Conservation (phyloP, 345 rosid species). For the Citrus australasica region DNA sequence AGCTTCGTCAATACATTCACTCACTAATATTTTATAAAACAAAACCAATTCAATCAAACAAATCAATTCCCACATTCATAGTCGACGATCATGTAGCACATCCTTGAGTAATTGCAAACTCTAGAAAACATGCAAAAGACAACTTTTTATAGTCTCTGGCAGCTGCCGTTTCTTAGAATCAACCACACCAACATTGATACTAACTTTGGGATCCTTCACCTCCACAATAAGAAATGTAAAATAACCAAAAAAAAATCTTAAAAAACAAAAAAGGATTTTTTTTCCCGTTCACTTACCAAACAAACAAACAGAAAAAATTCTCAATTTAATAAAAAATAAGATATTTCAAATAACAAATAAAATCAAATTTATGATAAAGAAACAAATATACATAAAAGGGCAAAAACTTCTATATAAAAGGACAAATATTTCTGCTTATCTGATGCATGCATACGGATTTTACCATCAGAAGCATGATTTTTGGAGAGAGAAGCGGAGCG, state of each 20-base stretch:
- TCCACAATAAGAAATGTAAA: background rate
- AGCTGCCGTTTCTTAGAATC: background rate
- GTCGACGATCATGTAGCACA: background rate
- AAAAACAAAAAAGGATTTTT: too few relatives aligned
- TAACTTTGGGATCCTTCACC: background rate
- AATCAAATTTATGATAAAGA: background rate
- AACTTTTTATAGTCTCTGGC: background rate
- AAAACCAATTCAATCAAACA: background rate
- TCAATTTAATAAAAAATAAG: background rate
- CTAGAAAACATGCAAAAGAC: background rate
- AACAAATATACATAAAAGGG: background rate
- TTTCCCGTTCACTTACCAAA: background rate
- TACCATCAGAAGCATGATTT: conserved; percentile 66
- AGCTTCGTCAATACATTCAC: background rate
- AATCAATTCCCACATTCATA: background rate
- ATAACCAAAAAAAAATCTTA: background rate
- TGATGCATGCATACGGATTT: background rate
- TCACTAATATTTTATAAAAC: background rate
- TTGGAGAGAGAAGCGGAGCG: conserved; percentile 48
- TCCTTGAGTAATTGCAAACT: background rate
- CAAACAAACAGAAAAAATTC: background rate
- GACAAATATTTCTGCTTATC: background rate
- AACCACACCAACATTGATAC: background rate
- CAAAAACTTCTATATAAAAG: background rate
- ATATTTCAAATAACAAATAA: background rate